Conservation (phyloP, 2,329 filamentous ascomycete genomes). For the Acephala macrosclerotiorum region DNA sequence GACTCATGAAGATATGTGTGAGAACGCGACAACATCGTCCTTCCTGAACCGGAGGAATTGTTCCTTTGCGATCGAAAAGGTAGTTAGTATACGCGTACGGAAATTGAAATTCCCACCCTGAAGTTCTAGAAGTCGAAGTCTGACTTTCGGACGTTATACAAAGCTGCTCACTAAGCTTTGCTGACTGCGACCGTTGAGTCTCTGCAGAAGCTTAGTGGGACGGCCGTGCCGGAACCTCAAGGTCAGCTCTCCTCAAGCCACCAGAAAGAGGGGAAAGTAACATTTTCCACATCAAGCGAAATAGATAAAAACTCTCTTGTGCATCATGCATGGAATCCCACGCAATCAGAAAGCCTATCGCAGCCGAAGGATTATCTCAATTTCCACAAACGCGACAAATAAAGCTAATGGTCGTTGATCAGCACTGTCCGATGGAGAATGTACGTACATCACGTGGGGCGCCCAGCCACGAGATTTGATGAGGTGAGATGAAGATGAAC, state of each 20-base stretch:
- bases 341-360: neutral
- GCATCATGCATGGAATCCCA: slow-evolving; percentile 6
- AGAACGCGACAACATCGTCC: neutral
- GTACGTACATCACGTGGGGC: slow-evolving; percentile 3
- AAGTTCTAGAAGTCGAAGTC: neutral
- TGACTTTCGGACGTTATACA: slow-evolving; percentile 3
- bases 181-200: neutral
- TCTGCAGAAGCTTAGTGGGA: neutral
- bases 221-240: neutral
- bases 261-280: neutral
- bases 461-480: neutral
- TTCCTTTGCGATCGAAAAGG: neutral
- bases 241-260: neutral
- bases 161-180: neutral
- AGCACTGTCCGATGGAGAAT: neutral
- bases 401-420: neutral
- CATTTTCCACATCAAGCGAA: neutral
- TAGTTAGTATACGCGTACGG: neutral
- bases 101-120: neutral
- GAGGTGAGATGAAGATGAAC: slow-evolving; percentile 1
- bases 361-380: neutral
- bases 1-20: neutral
- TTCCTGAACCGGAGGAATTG: neutral
- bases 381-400: neutral
- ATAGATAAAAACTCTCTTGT: neutral